Conservation (phyloP, 2,329 filamentous ascomycete species). For the Cercospora zeae-maydis region DNA sequence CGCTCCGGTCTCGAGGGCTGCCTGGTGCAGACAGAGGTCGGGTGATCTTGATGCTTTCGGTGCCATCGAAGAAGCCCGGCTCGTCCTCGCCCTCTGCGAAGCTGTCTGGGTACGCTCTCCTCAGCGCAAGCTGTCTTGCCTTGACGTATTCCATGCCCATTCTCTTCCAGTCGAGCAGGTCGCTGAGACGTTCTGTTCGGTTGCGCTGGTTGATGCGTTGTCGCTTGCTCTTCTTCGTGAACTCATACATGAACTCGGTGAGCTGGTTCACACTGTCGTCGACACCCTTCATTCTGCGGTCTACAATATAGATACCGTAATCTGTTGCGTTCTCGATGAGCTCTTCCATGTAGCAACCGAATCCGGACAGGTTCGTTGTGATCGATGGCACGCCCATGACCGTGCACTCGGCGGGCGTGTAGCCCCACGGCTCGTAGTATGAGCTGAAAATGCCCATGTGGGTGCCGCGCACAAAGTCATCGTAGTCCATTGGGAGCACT, state of each 20-base stretch:
- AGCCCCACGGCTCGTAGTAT: conserved; percentile 99
- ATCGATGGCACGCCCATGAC: conserved; percentile 99
- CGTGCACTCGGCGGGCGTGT: conserved; percentile 95
- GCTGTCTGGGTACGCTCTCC: conserved; percentile 84
- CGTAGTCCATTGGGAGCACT: conserved; percentile 91
- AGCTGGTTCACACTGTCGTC: conserved; percentile 98
- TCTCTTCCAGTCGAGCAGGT: conserved; percentile 96
- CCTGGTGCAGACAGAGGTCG: conserved; percentile 91
- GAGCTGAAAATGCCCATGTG: conserved; percentile 94
- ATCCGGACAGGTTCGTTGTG: conserved; percentile 95
- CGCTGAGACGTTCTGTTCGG: conserved; percentile 88
- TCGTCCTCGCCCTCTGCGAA: conserved; percentile 70
- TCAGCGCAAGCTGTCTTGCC: conserved; percentile 84
- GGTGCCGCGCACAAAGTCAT: conserved; percentile 96
- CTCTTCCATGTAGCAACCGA: conserved; percentile 99
- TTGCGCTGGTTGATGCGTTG: conserved; percentile 99
- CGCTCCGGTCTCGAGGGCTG: conserved; percentile 81
- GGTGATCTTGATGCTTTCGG: conserved; percentile 84
- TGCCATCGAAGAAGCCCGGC: conserved; percentile 85
- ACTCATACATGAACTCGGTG: conserved; percentile 88
- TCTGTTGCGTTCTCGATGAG: conserved; percentile 96
- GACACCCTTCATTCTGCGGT: conserved; percentile 89
- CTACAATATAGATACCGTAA: conserved; percentile 98
- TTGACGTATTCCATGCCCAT: conserved; percentile 99
- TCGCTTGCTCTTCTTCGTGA: conserved; percentile 84